Conservation (phyloP, 2,329 filamentous ascomycete genomes). For the Clonostachys rosea region DNA sequence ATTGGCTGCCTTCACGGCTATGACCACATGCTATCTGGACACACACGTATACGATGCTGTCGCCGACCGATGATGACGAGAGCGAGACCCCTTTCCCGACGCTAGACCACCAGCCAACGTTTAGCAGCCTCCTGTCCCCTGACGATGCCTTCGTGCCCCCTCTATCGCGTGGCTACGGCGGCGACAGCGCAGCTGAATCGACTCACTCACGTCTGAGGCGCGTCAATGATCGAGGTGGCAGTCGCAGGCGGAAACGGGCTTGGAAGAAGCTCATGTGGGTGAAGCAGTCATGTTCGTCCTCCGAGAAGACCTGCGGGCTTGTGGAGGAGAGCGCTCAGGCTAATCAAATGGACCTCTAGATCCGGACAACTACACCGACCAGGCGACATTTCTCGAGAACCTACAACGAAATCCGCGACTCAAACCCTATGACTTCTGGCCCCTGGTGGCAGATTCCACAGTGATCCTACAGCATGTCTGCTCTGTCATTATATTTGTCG, state of each 20-base stretch:
- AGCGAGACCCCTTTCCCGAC: constrained; percentile 25
- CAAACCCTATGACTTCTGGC: constrained; percentile 97
- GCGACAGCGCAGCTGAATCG: constrained; percentile 23
- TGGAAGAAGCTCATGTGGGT: constrained; percentile 99
- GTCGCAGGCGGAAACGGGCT: constrained; percentile 63
- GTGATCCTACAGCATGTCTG: constrained; percentile 97
- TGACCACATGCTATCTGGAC: too few relatives aligned
- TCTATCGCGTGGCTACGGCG: constrained; percentile 44
- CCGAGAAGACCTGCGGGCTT: constrained; percentile 1
- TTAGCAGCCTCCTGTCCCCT: constrained; percentile 64
- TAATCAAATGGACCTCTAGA: constrained; percentile 42
- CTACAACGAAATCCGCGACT: constrained; percentile 91
- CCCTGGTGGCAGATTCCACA: constrained; percentile 87
- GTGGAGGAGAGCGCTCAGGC: too few relatives aligned
- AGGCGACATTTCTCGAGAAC: constrained; percentile 92
- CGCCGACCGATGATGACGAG: constrained; percentile 25
- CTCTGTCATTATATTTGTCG: constrained; percentile 89
- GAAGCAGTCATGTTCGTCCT: constrained; percentile 77
- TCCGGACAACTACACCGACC: constrained; percentile 98
- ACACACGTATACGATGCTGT: constrained; percentile 17
- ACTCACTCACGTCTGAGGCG: constrained; percentile 31
- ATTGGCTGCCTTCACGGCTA: not conserved
- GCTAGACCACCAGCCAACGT: constrained; percentile 18
- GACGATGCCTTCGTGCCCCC: constrained; percentile 78
- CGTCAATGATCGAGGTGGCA: constrained; percentile 54